A percentile compares a stretch with the other conserved stretches of the same genome.
Evolutionary conservation across 1,139 yeast genomes (phyloP).

Genomic region (Hyphopichia fennica): DNA sequence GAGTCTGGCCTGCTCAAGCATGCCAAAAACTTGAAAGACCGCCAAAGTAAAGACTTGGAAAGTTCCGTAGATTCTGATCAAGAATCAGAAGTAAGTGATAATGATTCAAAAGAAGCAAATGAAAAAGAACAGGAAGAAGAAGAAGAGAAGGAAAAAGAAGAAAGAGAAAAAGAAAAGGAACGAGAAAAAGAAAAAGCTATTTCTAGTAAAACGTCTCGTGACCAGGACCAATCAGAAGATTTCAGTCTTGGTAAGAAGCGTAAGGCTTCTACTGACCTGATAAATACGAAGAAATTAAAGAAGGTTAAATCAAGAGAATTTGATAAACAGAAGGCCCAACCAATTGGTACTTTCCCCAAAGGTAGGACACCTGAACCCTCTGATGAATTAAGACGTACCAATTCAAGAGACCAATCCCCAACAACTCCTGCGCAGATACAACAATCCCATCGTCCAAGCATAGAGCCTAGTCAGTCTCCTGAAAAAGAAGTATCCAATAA

Average conservation of each 20-base stretch:
- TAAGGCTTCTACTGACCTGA: not conserved
- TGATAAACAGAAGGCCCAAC: slow-evolving; percentile 10
- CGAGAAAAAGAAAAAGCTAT: slow-evolving; percentile 4
- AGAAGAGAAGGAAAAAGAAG: not conserved
- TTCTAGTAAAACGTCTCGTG: not conserved
- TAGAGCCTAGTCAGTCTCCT: slow-evolving; percentile 4
- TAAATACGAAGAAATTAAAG: slow-evolving; percentile 10
- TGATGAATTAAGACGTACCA: slow-evolving; percentile 4
- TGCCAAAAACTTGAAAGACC: no score
- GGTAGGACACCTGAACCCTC: slow-evolving; percentile 14
- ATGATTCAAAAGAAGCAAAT: no score
- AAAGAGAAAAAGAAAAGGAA: slow-evolving; percentile 8
- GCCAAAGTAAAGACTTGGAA: no score
- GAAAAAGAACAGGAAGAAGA: no score
- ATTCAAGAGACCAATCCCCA: slow-evolving; percentile 18
- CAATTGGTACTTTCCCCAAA: slow-evolving; percentile 12
- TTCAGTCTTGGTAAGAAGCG: not conserved
- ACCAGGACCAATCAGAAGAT: not conserved
- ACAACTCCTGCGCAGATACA: slow-evolving; percentile 15
- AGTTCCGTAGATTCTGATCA: no score
- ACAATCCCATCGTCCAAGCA: slow-evolving; percentile 7
- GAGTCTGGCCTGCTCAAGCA: no score
- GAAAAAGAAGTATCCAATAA: slow-evolving; percentile 17
- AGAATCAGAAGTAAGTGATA: no score
- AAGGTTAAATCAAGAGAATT: slow-evolving; percentile 11